Conservation (phyloP, 2,329 filamentous ascomycete species). For the Xylariales sp. region DNA sequence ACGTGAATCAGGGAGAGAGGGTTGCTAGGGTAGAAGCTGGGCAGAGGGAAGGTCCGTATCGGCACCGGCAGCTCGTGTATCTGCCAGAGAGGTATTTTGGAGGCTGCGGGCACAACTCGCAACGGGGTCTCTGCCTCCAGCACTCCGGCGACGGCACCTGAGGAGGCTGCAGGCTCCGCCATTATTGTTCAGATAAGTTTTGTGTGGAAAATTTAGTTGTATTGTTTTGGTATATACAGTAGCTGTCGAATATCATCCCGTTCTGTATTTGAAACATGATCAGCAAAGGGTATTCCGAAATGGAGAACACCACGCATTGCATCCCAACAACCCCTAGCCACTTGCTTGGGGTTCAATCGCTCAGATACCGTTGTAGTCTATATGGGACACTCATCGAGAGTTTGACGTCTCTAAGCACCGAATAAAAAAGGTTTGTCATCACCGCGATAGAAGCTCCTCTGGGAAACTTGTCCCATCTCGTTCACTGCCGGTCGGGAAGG, state of each 20-base stretch:
- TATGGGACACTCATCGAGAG: constrained; percentile 61
- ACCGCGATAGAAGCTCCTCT: constrained; percentile 33
- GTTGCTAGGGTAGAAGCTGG: constrained; percentile 86
- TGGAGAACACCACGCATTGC: too few relatives aligned
- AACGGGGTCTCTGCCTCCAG: too few relatives aligned
- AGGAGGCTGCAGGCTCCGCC: constrained; percentile 1
- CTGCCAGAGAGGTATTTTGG: constrained; percentile 51
- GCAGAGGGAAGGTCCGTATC: constrained; percentile 76
- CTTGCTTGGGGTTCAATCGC: constrained; percentile 46
- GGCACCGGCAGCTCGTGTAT: constrained; percentile 82
- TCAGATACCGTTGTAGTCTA: constrained; percentile 99
- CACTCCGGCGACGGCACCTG: neutral
- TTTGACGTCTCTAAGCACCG: constrained; percentile 57
- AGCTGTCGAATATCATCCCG: constrained; percentile 38
- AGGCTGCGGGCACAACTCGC: constrained; percentile 7
- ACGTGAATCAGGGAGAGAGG: constrained; percentile 83
- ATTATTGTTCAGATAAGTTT: too few relatives aligned
- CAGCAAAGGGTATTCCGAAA: too few relatives aligned
- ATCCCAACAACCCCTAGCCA: too few relatives aligned
- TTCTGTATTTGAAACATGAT: constrained; percentile 25
- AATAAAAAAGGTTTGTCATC: constrained; percentile 54
- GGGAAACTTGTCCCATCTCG: neutral
- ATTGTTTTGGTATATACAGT: constrained; percentile 25
- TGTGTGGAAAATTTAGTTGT: too few relatives aligned
- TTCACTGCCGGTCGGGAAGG: neutral